These are phyloP conservation scores for Pseudophaeomoniella oleicola DNA, from an alignment of 2,329 filamentous ascomycete species.

Conservation along the genomic window DNA sequence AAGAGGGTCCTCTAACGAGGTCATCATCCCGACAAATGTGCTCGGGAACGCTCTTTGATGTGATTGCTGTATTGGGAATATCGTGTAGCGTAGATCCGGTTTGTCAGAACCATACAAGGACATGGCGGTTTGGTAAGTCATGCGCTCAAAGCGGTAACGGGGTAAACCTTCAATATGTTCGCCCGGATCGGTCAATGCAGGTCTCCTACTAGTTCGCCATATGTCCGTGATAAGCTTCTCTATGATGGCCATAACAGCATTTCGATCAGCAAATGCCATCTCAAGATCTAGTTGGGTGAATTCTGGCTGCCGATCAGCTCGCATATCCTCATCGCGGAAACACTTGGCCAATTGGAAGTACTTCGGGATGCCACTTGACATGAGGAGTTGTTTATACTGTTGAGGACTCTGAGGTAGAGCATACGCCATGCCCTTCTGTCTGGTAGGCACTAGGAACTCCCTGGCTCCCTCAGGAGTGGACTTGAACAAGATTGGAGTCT, in stretches of 20 bases:
- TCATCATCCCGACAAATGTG: slow-evolving; percentile 62
- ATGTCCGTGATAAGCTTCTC: slow-evolving; percentile 31
- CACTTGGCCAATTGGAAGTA: slow-evolving; percentile 93
- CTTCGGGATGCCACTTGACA: slow-evolving; percentile 68
- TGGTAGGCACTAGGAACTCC: slow-evolving; percentile 85
- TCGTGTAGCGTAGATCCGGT: slow-evolving; percentile 44
- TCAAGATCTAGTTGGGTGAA: slow-evolving; percentile 95
- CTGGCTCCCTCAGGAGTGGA: slow-evolving; percentile 91
- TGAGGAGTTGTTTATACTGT: slow-evolving; percentile 96
- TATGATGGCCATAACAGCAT: slow-evolving; percentile 47
- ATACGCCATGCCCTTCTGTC: slow-evolving; percentile 63
- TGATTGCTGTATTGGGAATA: not conserved
- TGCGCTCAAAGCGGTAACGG: slow-evolving; percentile 34
- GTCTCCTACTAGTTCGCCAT: slow-evolving; percentile 35
- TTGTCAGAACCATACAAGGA: slow-evolving; percentile 74
- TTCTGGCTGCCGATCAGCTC: slow-evolving; percentile 87
- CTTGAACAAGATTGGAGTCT: slow-evolving; percentile 92
- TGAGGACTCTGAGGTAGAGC: slow-evolving; percentile 92
- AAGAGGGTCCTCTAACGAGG: slow-evolving; percentile 49
- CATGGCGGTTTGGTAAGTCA: slow-evolving; percentile 70
- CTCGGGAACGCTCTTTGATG: slow-evolving; percentile 33
- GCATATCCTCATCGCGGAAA: slow-evolving; percentile 86
- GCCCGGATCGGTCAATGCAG: slow-evolving; percentile 19
- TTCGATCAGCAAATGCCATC: slow-evolving; percentile 67
- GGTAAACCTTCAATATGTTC: not conserved